phyloP scores from a whole-genome alignment of 164 flowering plant species.

The Tetrastigma voinierianum region DNA sequence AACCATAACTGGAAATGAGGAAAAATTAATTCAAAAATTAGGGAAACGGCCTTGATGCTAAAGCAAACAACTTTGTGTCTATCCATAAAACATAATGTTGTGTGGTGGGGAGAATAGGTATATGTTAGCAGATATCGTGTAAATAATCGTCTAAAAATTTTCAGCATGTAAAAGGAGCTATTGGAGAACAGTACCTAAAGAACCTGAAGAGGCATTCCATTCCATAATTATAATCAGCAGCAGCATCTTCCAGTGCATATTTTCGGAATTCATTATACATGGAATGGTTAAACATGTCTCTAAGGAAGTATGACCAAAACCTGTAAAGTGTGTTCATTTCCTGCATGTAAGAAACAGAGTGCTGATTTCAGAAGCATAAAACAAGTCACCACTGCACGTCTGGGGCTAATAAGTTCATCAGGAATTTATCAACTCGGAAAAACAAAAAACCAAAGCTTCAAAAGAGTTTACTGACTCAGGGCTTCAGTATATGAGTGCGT shows the following conservation, averaged over 20 bases:
- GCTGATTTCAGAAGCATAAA: slow-evolving; percentile 6
- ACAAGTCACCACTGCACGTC: not conserved
- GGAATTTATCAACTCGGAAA: not conserved
- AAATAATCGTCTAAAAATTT: not conserved
- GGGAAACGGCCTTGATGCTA: not conserved
- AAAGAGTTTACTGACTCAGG: too few relatives aligned
- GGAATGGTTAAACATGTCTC: slow-evolving; percentile 62
- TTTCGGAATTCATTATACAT: slow-evolving; percentile 89
- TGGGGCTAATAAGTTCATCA: not conserved
- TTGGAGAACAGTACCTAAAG: slow-evolving; percentile 57
- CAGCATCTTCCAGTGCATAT: slow-evolving; percentile 90
- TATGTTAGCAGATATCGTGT: too few relatives aligned
- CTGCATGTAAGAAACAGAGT: slow-evolving; percentile 41
- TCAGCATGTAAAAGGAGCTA: not conserved
- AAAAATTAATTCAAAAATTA: not conserved
- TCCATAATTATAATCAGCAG: slow-evolving; percentile 84
- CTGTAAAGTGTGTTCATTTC: slow-evolving; percentile 96
- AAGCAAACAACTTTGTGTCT: too few relatives aligned
- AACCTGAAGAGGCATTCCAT: slow-evolving; percentile 94
- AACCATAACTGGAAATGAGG: slow-evolving; percentile 66
- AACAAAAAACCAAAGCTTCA: too few relatives aligned
- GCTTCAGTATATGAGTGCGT: too few relatives aligned
- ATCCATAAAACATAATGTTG: too few relatives aligned
- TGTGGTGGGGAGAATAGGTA: too few relatives aligned
- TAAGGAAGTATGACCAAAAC: slow-evolving; percentile 90